Evolutionary conservation across 805 yeast genomes (phyloP), one percentile per base, ranked within the genome.

Genomic region (Torulaspora delbrueckii): DNA sequence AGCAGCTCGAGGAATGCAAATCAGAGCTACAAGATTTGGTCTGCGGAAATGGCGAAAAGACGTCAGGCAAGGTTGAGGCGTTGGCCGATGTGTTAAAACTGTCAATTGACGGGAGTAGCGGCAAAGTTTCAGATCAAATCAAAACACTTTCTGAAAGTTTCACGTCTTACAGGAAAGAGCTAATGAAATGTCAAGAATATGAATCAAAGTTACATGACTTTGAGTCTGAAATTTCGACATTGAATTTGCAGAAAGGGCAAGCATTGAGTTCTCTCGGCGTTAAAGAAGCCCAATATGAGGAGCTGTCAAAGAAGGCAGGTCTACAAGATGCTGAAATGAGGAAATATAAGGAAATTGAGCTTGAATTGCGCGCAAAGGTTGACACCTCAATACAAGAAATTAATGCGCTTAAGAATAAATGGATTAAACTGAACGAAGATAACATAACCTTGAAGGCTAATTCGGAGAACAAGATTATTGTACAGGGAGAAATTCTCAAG

Each of bases 401-500:
- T 3, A 22, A 47, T 1, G 24, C 39, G 12, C 27, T 35, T 12
- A 51, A 54, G 27, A 44, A 23, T 12, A 45, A 48, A 24, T 40
- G 47, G 19, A 32, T 46, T 8, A 47, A 60, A 48, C 9, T 58
- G 39, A 35, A 55, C 41, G 52, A 46, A 40, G 27, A 39, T 42
- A 34, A 58, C 47, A 43, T 52, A 45, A 42, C 50, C 8, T 40
- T 56, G 6, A 54, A 57, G 31, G 52, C 60, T 3, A 58, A 54
- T n/a, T 65, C 57, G 37, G 70, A 70, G 19, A 60, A 64, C 36
- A 68, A 70, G 48, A 34, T 70, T 14, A 56, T 63, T 16, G 63
- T 70, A 1, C 73, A 70, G 48, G 54, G 53, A 14, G 70, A 67
- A 22, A 58, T 69, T 3, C 52, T 62, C 30, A 59, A 60, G 19